These are phyloP conservation scores for Tricholoma matsutake DNA, from an alignment of 768 basidiomycete species.

Conservation along the genomic window DNA sequence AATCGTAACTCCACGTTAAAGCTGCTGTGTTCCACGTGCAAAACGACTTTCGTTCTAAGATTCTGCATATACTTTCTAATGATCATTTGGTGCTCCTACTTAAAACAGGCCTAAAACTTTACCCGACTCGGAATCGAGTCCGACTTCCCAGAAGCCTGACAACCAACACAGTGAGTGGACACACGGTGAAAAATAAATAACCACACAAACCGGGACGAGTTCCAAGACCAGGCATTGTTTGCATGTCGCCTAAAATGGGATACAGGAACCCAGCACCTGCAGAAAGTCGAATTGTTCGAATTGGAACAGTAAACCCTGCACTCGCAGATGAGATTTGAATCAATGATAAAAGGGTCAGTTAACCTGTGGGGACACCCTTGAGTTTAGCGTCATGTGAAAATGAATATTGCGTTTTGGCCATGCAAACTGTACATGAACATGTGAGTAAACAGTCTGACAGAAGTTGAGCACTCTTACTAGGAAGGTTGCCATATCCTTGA, in stretches of 20 bases:
- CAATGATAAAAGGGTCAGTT: slow-evolving; percentile 10
- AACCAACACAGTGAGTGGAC: slow-evolving; percentile 7
- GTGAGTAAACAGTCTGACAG: slow-evolving; percentile 2
- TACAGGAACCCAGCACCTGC: slow-evolving; percentile 97
- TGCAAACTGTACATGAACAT: slow-evolving; percentile 61
- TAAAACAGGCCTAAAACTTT: slow-evolving; percentile 85
- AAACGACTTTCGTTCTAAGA: no score
- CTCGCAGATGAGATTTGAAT: not conserved
- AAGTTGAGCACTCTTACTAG: slow-evolving; percentile 50
- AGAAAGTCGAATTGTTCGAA: slow-evolving; percentile 81
- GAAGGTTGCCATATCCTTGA: slow-evolving; percentile 79
- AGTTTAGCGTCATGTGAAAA: slow-evolving; percentile 92
- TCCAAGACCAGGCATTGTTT: slow-evolving; percentile 95
- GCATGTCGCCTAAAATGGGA: slow-evolving; percentile 94
- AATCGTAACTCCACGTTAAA: no score
- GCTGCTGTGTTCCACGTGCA: no score
- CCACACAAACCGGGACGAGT: slow-evolving; percentile 72
- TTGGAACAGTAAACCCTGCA: slow-evolving; percentile 87
- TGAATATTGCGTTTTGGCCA: slow-evolving; percentile 98
- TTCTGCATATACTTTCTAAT: no score
- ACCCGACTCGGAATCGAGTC: slow-evolving; percentile 74
- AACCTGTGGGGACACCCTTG: slow-evolving; percentile 85
- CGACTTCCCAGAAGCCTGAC: slow-evolving; percentile 87
- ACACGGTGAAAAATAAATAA: not conserved
- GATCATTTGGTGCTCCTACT: not conserved